Conservation (phyloP, 176 grass and related monocot genomes). For the Hyparrhenia diplandra region DNA sequence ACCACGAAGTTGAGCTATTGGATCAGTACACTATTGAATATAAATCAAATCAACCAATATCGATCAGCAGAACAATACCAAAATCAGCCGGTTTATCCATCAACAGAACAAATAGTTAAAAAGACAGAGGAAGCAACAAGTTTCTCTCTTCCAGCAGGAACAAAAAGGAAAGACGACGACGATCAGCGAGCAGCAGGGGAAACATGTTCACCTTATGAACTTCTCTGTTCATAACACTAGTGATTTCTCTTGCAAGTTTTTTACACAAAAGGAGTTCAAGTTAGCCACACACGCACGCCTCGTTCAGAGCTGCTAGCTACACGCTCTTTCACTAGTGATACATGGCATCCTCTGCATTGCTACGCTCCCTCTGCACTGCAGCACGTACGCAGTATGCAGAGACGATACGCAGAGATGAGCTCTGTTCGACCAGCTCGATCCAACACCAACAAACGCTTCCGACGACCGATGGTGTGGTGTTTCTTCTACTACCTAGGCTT, state of each 20-base stretch:
- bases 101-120: not conserved
- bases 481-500: conserved; percentile 19
- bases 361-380: not conserved
- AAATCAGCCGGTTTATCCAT: no score
- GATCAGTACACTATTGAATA: no score
- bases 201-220: not conserved
- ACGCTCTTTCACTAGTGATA: not conserved
- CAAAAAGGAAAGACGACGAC: no score
- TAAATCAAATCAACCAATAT: no score
- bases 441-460: not conserved
- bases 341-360: not conserved
- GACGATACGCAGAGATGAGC: no score
- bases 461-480: not conserved
- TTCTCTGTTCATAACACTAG: not conserved
- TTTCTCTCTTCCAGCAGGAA: not conserved
- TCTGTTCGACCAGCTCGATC: not conserved
- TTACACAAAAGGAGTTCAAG: not conserved
- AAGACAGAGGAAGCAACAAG: not conserved
- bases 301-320: not conserved
- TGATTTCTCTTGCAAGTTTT: not conserved
- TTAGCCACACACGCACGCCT: not conserved
- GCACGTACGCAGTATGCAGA: not conserved
- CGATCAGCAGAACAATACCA: no score
- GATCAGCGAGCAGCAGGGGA: not conserved
- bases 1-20: no score